Percentiles rank a stretch among this genome's conserved stretches.
These are phyloP conservation scores for Pleurotus citrinopileatus DNA, from an alignment of 768 basidiomycete species.

Conservation along the genomic window DNA sequence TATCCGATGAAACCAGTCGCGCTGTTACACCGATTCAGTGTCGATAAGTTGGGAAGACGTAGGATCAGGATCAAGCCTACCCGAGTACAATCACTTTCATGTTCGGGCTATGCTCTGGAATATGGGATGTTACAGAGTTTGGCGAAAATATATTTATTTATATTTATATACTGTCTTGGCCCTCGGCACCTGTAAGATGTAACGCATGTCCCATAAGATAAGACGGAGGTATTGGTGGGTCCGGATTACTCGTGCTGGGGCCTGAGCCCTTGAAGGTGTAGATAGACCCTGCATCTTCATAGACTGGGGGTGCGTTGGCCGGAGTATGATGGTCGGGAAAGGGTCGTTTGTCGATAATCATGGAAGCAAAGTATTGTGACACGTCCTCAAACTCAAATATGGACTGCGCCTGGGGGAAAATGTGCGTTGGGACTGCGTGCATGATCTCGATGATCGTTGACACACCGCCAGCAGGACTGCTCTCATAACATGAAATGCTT, in stretches of 20 bases:
- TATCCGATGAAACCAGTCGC: constrained; percentile 43
- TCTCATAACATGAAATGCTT: background rate
- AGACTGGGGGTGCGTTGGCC: constrained; percentile 37
- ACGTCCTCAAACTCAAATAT: background rate
- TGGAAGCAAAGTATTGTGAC: constrained; percentile 6
- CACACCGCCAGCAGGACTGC: background rate
- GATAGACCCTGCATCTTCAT: constrained; percentile 23
- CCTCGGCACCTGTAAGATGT: too few relatives aligned
- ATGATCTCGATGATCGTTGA: background rate
- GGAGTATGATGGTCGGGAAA: constrained; percentile 37
- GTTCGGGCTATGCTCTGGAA: too few relatives aligned
- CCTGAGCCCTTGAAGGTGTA: too few relatives aligned
- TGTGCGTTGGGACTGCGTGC: constrained; percentile 2
- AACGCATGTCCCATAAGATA: too few relatives aligned
- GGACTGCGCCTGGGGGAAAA: background rate
- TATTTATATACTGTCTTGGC: too few relatives aligned
- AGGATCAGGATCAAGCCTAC: constrained; percentile 14
- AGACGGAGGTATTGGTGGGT: too few relatives aligned
- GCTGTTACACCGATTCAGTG: constrained; percentile 17
- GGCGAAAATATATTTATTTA: too few relatives aligned
- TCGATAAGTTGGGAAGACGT: background rate
- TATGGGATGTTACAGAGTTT: too few relatives aligned
- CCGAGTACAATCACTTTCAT: constrained; percentile 27
- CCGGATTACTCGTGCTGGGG: too few relatives aligned
- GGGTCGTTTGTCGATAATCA: constrained; percentile 29